Evolutionary conservation across 768 basidiomycete genomes (phyloP).

Genomic region (Suillus ampliporus): DNA sequence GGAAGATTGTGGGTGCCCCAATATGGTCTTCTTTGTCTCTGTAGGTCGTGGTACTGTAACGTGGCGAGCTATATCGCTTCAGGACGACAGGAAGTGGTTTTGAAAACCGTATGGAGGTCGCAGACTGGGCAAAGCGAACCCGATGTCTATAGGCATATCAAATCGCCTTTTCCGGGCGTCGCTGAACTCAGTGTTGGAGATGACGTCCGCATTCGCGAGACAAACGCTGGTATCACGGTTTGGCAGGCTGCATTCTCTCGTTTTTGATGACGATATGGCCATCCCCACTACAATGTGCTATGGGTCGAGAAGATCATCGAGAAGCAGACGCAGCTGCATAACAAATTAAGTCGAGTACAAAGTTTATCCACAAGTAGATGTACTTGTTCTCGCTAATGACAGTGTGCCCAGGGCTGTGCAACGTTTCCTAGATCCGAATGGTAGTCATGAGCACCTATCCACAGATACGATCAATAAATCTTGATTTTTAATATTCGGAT

Average conservation of each 20-base stretch:
- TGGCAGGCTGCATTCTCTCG: no score
- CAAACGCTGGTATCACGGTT: no score
- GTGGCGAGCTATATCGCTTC: neutral
- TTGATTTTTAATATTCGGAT: constrained; percentile 39
- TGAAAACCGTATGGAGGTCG: neutral
- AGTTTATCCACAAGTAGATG: constrained; percentile 33
- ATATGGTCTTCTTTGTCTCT: neutral
- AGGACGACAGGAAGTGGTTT: neutral
- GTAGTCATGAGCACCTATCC: constrained; percentile 47
- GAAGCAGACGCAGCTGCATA: constrained; percentile 47
- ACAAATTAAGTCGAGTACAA: constrained; percentile 51
- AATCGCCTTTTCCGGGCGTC: no score
- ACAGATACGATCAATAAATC: constrained; percentile 45
- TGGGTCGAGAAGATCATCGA: constrained; percentile 48
- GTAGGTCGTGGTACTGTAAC: neutral
- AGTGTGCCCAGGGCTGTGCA: neutral
- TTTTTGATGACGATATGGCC: no score
- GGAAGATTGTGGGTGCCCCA: neutral
- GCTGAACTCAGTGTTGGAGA: neutral
- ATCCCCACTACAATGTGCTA: no score
- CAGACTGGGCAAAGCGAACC: neutral
- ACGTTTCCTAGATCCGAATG: constrained; percentile 36
- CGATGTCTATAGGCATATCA: neutral
- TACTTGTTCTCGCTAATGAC: neutral
- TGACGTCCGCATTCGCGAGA: neutral